Base-by-base conservation (phyloP, 768 basidiomycete species). In the Boletus rubropictus region DNA sequence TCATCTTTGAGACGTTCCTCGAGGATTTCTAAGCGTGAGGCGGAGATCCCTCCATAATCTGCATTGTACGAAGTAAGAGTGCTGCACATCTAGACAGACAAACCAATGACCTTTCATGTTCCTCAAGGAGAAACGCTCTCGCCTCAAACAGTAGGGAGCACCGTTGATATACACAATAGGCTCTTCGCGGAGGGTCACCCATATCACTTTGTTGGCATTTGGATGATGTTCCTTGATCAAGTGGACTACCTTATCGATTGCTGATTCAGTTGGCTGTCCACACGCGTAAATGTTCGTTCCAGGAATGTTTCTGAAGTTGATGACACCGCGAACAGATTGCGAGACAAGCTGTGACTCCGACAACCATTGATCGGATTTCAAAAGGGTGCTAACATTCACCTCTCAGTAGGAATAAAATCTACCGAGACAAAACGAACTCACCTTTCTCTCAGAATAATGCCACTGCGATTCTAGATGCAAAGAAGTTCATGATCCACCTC, bases 41-140 rank as follows among this genome's bases (percentile, higher is more conserved):
- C 81, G 0, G 94, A 95, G 42, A 99, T 98, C 3, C 96, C 96
- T 37, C 91, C 89, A 68, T 93, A 97, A 66, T 96, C 93, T 89
- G 32, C 3, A 44, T n/a, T 20, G 20, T 36, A 34, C 14, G 27
- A 28, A 12, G 15, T 48, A 11, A 44, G 38, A 44, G 9, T 35
- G n/a, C 0, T 24, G 12, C 32, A 22, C 20, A 32, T 39, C 49
- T 39, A 22, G 42, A 41, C 20, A 22, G 15, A 34, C 10, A 29
- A 24, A 27, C 35, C 20, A 56, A 49, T 42, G 21, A 86, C 83
- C 88, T 75, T 94, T 96, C 84, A 98, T 91, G 60, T 99, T 98
- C 36, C 96, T 75, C 25, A 99, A 67, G 11, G 89, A 87, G 56
- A 87, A 89, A 3, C 81, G 78, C 59, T 95, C 90, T 48, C 91